These are phyloP conservation scores for Medicago truncatula DNA, from an alignment of 306 rosid species.

Conservation along the genomic window MtrunA17r5.0-ANR NC_053044.1:34443501-34444000, in stretches of 20 bases:
- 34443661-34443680: too few species aligned
- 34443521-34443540: neutral
- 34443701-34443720: too few species aligned
- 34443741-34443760: neutral
- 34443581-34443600: neutral
- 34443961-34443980: neutral
- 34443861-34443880: neutral
- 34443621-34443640: neutral
- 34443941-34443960: neutral
- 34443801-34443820: neutral
- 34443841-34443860: slow-evolving; percentile 1
- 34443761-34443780: neutral
- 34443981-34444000: neutral
- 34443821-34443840: neutral
- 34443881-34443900: slow-evolving; percentile 11
- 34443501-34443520: neutral
- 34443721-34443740: neutral
- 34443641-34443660: neutral
- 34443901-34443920: neutral
- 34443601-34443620: neutral
- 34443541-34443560: neutral
- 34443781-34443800: neutral
- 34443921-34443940: slow-evolving; percentile 7
- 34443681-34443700: too few species aligned
- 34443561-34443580: neutral